A percentile compares a stretch with the other conserved stretches of the same genome.
Evolutionary conservation across 1,139 yeast genomes (phyloP).

Genomic region (Lizanozyma gosingica): DNA sequence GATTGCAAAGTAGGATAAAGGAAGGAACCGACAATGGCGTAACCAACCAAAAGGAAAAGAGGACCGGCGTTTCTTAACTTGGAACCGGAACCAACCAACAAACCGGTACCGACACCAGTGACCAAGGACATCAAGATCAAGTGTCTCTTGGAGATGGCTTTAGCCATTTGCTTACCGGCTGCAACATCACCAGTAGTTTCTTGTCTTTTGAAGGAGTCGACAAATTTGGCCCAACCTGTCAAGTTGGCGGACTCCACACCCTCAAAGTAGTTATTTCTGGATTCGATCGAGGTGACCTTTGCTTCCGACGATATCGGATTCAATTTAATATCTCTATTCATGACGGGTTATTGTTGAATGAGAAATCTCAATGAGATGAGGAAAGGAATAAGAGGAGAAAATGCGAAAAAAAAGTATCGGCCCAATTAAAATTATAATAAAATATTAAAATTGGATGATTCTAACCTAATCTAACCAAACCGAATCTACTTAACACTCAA

Average conservation of each 20-base stretch:
- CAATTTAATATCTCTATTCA: neutral
- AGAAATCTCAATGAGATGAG: too few relatives aligned
- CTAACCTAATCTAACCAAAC: too few relatives aligned
- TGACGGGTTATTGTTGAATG: too few relatives aligned
- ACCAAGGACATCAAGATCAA: conserved; percentile 29
- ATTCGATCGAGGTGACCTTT: neutral
- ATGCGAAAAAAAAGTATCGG: too few relatives aligned
- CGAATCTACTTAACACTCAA: too few relatives aligned
- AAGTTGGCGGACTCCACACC: neutral
- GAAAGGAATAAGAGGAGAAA: too few relatives aligned
- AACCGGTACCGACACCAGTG: conserved; percentile 36
- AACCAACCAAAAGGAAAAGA: conserved; percentile 25
- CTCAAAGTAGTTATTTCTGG: neutral
- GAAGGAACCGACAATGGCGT: conserved; percentile 30
- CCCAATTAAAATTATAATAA: too few relatives aligned
- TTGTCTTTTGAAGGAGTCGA: conserved; percentile 22
- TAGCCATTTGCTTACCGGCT: conserved; percentile 23
- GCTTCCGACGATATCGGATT: neutral
- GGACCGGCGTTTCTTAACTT: conserved; percentile 28
- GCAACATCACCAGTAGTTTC: conserved; percentile 12
- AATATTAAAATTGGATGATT: too few relatives aligned
- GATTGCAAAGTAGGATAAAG: conserved; percentile 33
- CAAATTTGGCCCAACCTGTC: conserved; percentile 9
- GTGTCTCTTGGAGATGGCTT: conserved; percentile 27
- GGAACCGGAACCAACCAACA: conserved; percentile 30